Evolutionary conservation across 805 yeast genomes (phyloP), one percentile per base, ranked within the genome.

Genomic region (Naumovozyma dairenensis): DNA sequence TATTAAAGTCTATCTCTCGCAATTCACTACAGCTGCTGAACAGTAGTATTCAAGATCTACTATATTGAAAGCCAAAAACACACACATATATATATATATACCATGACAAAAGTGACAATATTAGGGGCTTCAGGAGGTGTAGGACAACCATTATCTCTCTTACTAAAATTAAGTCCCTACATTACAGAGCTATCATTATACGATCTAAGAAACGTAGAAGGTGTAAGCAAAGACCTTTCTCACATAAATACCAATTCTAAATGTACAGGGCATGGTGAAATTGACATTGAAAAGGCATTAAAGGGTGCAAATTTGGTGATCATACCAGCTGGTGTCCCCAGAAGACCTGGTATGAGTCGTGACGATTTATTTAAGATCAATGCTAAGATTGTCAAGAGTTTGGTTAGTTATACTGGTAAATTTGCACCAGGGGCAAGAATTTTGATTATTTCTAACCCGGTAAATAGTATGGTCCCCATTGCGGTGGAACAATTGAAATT

Each of bases 261-360:
- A 76, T 77, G 52, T 66, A 64, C 42, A 74, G 85, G 53, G 70
- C 71, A 82, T 48, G 80, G 71, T 45, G 82, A 82, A 21, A 65
- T 85, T 43, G 65, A 69, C 39, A 65, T 87, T 44, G 65, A 67
- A 39, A 66, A 64, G 36, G 94, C 96, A 14, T 66, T 87, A 49
- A 65, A 71, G 33, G 86, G 78, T 32, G 74, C 95, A 33, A 93
- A 86, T 51, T 77, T 87, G 40, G 87, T 87, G 34, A 73, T 87
- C 38, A 83, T 87, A 59, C 87, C 89, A 48, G 92, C 92, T 29
- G 92, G 92, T 66, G 85, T 80, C 39, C 89, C 92, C 60, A 74
- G 92, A 68, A 80, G 80, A 62, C 87, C 87, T 43, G 92, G 92
- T 52, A 80, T 80, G 89, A 77, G 89, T 48, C 73, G 92, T 65